Conservation (phyloP, 306 rosid genomes). For the Potentilla sterilis region DNA sequence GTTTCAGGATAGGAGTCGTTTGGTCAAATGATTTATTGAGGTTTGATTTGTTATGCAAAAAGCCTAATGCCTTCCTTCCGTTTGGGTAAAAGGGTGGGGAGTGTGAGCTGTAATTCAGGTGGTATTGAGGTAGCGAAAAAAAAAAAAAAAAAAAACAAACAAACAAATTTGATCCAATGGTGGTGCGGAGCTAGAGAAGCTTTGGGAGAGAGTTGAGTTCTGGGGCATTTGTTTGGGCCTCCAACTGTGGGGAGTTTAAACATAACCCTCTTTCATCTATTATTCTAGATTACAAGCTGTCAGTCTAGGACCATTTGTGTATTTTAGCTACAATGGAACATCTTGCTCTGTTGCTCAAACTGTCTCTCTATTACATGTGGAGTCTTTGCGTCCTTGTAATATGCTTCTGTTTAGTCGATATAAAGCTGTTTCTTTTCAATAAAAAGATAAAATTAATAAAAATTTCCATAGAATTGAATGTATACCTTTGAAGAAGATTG, state of each 20-base stretch:
- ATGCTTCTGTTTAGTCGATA: neutral
- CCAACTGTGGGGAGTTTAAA: neutral
- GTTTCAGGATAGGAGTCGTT: neutral
- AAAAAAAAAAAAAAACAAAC: too few species aligned
- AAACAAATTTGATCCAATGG: neutral
- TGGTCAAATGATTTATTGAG: neutral
- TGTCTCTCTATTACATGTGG: neutral
- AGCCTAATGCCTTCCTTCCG: neutral
- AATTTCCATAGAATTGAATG: neutral
- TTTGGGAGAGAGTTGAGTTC: neutral
- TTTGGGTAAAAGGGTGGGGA: neutral
- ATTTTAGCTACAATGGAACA: neutral
- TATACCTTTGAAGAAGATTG: conserved; percentile 95
- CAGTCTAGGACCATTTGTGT: neutral
- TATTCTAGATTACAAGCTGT: neutral
- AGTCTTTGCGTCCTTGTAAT: neutral
- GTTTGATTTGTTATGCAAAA: neutral
- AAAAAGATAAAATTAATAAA: neutral
- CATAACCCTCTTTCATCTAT: neutral
- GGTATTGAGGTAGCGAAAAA: neutral
- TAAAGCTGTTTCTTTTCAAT: too few species aligned
- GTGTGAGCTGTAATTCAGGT: neutral
- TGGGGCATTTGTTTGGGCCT: neutral
- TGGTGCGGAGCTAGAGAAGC: neutral
- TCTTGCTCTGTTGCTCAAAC: neutral